A percentile compares a stretch with the other conserved stretches of the same genome.
These are phyloP conservation scores for Alternaria solani DNA, from an alignment of 2,329 filamentous ascomycete species.

Conservation along the genomic window DNA sequence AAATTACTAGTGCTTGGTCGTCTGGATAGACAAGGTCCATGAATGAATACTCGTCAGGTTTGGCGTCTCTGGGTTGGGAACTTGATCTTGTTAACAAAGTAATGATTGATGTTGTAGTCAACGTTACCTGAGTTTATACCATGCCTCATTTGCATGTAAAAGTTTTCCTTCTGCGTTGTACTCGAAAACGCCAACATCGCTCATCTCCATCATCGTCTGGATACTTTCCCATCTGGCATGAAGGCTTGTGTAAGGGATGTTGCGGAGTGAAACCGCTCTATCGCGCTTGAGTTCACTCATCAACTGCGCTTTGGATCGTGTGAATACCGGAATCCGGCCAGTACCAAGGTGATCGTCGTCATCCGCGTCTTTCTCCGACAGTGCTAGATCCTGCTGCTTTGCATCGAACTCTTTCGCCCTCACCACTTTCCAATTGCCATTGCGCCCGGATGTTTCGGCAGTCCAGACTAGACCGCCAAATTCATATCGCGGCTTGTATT, in stretches of 20 bases:
- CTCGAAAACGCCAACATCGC: constrained; percentile 46
- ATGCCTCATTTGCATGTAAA: constrained; percentile 42
- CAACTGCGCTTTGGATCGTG: constrained; percentile 17
- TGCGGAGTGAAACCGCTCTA: constrained; percentile 2
- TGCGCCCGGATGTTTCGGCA: constrained; percentile 22
- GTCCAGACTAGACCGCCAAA: constrained; percentile 31
- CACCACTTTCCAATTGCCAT: constrained; percentile 29
- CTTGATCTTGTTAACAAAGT: constrained; percentile 16
- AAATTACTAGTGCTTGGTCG: constrained; percentile 37
- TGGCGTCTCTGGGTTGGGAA: constrained; percentile 29
- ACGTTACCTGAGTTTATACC: constrained; percentile 35
- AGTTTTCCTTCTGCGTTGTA: constrained; percentile 36
- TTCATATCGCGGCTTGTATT: constrained; percentile 20
- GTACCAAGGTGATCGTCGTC: background rate
- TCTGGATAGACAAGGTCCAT: constrained; percentile 43
- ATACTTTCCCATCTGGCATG: constrained; percentile 37
- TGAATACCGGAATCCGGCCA: constrained; percentile 6
- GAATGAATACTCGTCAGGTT: constrained; percentile 38
- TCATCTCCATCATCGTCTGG: constrained; percentile 48
- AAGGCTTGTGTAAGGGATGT: constrained; percentile 24
- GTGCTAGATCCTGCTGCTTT: background rate
- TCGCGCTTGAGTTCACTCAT: constrained; percentile 13
- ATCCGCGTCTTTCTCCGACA: constrained; percentile 5
- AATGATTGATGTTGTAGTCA: background rate
- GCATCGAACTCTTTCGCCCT: constrained; percentile 9